Evolutionary conservation across 192 early-diverging fungal species (phyloP), one percentile per base, ranked within the genome.

Genomic region (Entomortierella parvispora): DNA sequence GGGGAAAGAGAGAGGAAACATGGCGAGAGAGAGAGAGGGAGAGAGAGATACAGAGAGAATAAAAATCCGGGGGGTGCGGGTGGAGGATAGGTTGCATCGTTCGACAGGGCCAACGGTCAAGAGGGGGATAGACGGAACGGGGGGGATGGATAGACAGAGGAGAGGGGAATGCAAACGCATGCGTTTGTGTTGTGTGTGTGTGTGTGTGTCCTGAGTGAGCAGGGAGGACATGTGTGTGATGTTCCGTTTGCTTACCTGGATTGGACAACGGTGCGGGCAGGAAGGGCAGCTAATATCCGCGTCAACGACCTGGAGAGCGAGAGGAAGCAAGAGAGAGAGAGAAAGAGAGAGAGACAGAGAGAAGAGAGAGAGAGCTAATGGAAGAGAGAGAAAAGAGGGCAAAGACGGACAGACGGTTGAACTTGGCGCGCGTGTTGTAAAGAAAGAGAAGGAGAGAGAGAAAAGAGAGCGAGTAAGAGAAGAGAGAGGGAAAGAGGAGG

Each of bases 1-100:
- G 32, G 51, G 32, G 51, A 31, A 31, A 53, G 51, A 56, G 17
- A 53, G 51, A 53, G 54, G 32, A 34, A 56, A 40, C 37, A n/a
- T n/a, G n/a, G n/a, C n/a, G n/a, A n/a, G 37, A 40, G 37, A 40
- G 7, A 40, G 37, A 40, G 7, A 40, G 37, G 37, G 37, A 40
- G 37, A 40, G 37, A 40, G 37, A 12, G 37, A 12, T 12, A 9
- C 7, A 12, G 5, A 40, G 12, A 40, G 37, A 12, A 40, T 12
- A 12, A 5, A 40, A 40, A 40, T 40, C 37, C 37, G 37, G 37
- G 37, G 37, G 37, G 37, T n/a, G n/a, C n/a, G n/a, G n/a, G n/a
- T n/a, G n/a, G n/a, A n/a, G n/a, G n/a, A n/a, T n/a, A n/a, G n/a
- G 8, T 44, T 49, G 47, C 22, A 20, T 5, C 18, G 47, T 49